Conservation (phyloP, 2,329 filamentous ascomycete species). For the Aspergillus ruber region DNA sequence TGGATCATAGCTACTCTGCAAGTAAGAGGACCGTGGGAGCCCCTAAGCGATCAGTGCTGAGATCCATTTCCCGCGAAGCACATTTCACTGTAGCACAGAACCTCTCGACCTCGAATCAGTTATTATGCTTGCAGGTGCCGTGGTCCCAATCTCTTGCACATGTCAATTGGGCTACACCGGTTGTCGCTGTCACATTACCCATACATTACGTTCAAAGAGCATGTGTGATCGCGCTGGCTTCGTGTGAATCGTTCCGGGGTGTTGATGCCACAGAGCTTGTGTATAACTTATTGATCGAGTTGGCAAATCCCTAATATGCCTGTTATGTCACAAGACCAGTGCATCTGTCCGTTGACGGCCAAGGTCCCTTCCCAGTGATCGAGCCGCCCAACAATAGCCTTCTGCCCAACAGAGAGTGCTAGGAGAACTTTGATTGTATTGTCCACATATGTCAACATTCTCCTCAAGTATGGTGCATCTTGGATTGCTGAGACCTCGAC, state of each 20-base stretch:
- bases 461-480: not conserved
- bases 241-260: too few relatives aligned
- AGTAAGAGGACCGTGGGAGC: not conserved
- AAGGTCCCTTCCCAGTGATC: not conserved
- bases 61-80: not conserved
- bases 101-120: not conserved
- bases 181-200: not conserved
- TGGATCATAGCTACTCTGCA: not conserved
- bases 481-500: slow-evolving; percentile 2
- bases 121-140: not conserved
- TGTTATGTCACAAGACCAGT: too few relatives aligned
- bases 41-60: slow-evolving; percentile 1
- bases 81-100: not conserved
- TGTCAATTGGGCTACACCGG: not conserved
- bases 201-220: not conserved
- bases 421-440: not conserved
- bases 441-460: not conserved
- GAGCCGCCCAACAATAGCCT: not conserved
- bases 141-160: not conserved
- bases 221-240: too few relatives aligned
- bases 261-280: too few relatives aligned
- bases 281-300: too few relatives aligned
- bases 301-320: too few relatives aligned
- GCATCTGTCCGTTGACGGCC: not conserved
- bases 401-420: not conserved